Conservation (phyloP, 1,139 yeast genomes). For the Zygosaccharomyces pseudobailii region DNA sequence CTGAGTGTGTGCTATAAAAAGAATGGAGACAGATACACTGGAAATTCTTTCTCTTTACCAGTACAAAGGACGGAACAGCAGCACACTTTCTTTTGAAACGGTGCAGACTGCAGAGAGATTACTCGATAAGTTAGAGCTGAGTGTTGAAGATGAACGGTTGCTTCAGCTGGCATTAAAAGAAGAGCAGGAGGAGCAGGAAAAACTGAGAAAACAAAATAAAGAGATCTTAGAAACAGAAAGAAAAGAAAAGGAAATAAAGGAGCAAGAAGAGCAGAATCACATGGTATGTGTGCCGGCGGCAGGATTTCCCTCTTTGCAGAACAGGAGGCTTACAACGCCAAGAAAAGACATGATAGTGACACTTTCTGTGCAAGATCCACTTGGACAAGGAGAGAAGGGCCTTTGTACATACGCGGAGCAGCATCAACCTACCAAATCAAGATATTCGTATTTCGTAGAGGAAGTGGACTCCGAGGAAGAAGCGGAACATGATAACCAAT, state of each 20-base stretch:
- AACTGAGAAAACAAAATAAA: neutral
- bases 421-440: constrained; percentile 25
- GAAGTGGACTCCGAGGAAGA: constrained; percentile 24
- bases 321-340: constrained; percentile 6
- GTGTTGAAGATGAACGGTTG: constrained; percentile 31
- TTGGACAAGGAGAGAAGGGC: constrained; percentile 18
- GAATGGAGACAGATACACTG: constrained; percentile 2
- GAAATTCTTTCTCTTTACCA: constrained; percentile 3
- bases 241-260: neutral
- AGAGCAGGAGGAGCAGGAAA: constrained; percentile 12
- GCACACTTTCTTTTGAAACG: constrained; percentile 29
- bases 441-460: constrained; percentile 33
- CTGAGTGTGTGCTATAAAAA: neutral
- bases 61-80: constrained; percentile 9
- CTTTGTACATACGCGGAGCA: constrained; percentile 26
- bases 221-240: neutral
- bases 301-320: constrained; percentile 29
- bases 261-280: constrained; percentile 9
- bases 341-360: constrained; percentile 4
- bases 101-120: constrained; percentile 29
- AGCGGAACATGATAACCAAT: neutral
- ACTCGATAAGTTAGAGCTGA: constrained; percentile 31
- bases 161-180: constrained; percentile 26
- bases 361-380: constrained; percentile 9
- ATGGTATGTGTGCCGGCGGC: constrained; percentile 32